phyloP scores from a whole-genome alignment of 495 filamentous ascomycete genomes.

The Penicillium argentinense region DNA sequence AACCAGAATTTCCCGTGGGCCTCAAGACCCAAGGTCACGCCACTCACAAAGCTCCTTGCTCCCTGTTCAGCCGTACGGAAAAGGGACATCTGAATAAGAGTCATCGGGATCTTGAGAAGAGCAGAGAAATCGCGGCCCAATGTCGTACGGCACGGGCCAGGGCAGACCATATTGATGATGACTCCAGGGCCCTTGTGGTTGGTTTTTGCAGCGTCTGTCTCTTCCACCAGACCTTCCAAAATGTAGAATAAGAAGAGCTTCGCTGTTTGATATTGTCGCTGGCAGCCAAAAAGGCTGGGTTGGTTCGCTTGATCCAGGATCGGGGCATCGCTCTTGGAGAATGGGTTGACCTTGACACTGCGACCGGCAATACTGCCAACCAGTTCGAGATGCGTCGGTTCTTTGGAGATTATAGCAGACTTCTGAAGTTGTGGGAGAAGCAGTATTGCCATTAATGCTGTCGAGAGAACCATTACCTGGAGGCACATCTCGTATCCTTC shows the following conservation, averaged over 20 bases:
- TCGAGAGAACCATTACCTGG: slow-evolving; percentile 13
- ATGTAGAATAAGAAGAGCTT: slow-evolving; percentile 32
- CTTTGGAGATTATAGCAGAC: background rate
- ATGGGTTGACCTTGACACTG: background rate
- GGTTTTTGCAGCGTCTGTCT: slow-evolving; percentile 10
- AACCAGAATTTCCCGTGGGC: slow-evolving; percentile 30
- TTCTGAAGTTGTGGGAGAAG: slow-evolving; percentile 1
- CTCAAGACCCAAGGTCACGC: slow-evolving; percentile 24
- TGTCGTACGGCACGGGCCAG: slow-evolving; percentile 10
- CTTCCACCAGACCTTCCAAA: slow-evolving; percentile 6
- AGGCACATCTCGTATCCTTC: slow-evolving; percentile 13
- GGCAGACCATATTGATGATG: slow-evolving; percentile 17
- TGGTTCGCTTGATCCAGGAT: slow-evolving; percentile 5
- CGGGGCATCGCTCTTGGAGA: background rate
- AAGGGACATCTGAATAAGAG: slow-evolving; percentile 11
- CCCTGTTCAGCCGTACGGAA: slow-evolving; percentile 29
- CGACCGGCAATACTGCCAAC: background rate
- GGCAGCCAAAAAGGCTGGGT: slow-evolving; percentile 7
- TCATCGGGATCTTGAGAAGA: background rate
- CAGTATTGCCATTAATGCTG: background rate
- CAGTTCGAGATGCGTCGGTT: background rate
- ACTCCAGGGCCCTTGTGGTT: slow-evolving; percentile 6
- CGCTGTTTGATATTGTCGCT: slow-evolving; percentile 18
- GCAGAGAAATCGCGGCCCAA: background rate
- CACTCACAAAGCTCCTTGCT: slow-evolving; percentile 30